A percentile compares a stretch with the other conserved stretches of the same genome.
phyloP scores from a whole-genome alignment of 2,329 filamentous ascomycete species.

The Claviceps monticola region DNA sequence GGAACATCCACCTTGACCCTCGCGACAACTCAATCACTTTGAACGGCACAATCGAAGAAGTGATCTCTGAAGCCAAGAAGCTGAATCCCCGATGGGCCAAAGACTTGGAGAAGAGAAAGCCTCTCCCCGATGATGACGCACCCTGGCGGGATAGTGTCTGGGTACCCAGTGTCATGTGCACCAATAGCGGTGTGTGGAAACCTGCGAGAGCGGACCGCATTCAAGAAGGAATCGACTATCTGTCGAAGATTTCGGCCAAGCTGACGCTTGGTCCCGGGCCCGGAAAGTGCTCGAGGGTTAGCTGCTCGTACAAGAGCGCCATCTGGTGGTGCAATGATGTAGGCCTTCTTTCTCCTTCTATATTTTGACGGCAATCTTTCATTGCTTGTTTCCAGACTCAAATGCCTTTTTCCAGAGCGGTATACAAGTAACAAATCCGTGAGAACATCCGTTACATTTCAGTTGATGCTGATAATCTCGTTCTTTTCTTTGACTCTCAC shows the following conservation, averaged over 20 bases:
- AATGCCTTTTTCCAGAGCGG: no score
- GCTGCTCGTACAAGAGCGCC: background rate
- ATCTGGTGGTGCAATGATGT: slow-evolving; percentile 5
- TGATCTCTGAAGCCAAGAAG: background rate
- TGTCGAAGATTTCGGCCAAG: background rate
- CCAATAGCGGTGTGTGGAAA: background rate
- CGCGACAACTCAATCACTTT: background rate
- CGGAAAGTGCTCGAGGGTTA: background rate
- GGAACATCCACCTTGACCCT: background rate
- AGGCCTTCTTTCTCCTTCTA: background rate
- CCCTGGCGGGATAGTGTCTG: background rate
- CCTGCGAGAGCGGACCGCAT: background rate
- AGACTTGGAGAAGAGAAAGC: background rate
- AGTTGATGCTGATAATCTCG: no score
- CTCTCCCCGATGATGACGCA: background rate
- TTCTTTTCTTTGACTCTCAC: no score
- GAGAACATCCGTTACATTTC: no score
- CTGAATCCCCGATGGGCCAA: background rate
- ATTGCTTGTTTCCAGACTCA: no score
- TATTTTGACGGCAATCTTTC: background rate
- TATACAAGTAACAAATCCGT: no score
- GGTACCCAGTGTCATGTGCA: background rate
- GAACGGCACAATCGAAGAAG: background rate
- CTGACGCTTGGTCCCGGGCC: background rate
- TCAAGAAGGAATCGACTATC: background rate